phyloP scores from a whole-genome alignment of 805 yeast species.

The Candida boleticola region DNA sequence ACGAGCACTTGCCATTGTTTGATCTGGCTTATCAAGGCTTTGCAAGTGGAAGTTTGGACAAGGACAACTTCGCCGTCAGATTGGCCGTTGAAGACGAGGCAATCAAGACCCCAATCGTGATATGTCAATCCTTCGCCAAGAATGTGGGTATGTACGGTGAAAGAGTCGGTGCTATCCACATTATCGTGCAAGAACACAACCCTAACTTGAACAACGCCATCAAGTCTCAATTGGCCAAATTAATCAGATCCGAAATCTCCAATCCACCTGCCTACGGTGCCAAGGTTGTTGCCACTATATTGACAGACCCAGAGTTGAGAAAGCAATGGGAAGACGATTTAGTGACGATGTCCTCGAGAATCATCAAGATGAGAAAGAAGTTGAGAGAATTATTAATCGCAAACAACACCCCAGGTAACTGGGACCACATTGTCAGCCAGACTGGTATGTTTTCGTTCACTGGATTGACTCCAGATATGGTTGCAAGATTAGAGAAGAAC shows the following conservation, averaged over 20 bases:
- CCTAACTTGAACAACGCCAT: slow-evolving; percentile 51
- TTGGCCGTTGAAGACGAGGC: slow-evolving; percentile 47
- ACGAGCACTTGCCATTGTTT: slow-evolving; percentile 75
- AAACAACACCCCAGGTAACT: slow-evolving; percentile 72
- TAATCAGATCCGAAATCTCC: slow-evolving; percentile 82
- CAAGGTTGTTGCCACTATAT: slow-evolving; percentile 75
- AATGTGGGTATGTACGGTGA: slow-evolving; percentile 98
- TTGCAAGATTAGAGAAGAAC: slow-evolving; percentile 65
- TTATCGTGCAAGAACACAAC: slow-evolving; percentile 48
- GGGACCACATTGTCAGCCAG: slow-evolving; percentile 36
- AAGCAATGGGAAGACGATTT: slow-evolving; percentile 83
- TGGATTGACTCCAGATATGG: slow-evolving; percentile 77
- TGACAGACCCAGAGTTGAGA: slow-evolving; percentile 64
- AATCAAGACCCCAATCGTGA: slow-evolving; percentile 38
- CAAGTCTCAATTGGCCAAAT: slow-evolving; percentile 68
- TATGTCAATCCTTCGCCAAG: slow-evolving; percentile 96
- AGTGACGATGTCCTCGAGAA: slow-evolving; percentile 83
- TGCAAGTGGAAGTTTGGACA: slow-evolving; percentile 81
- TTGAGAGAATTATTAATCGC: slow-evolving; percentile 59
- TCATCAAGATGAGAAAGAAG: slow-evolving; percentile 70
- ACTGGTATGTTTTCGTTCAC: slow-evolving; percentile 73
- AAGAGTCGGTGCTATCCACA: slow-evolving; percentile 90
- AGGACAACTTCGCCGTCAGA: slow-evolving; percentile 83
- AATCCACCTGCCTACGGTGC: slow-evolving; percentile 97
- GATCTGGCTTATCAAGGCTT: slow-evolving; percentile 98